A percentile compares a stretch with the other conserved stretches of the same genome.
phyloP scores from a whole-genome alignment of 768 basidiomycete genomes.

The Hortiboletus flavorubellus region DNA sequence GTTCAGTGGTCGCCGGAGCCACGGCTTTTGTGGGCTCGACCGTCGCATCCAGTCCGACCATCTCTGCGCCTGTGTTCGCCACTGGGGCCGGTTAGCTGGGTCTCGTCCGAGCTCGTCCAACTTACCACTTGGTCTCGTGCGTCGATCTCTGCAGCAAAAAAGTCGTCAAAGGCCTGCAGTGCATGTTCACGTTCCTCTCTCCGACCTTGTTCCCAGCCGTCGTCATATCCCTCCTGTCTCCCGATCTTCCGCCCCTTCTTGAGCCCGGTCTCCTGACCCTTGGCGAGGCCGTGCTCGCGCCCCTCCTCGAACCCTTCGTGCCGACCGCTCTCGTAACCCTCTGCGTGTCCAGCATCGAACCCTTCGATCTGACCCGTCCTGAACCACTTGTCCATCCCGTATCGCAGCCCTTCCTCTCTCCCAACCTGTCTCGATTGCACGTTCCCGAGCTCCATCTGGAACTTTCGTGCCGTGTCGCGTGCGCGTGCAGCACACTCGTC shows the following conservation, averaged over 20 bases:
- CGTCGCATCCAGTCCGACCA: constrained; percentile 31
- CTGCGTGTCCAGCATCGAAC: constrained; percentile 42
- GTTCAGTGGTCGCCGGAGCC: constrained; percentile 23
- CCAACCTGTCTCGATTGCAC: constrained; percentile 43
- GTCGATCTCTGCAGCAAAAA: constrained; percentile 45
- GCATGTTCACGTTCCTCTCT: constrained; percentile 53
- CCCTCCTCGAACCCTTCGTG: constrained; percentile 43
- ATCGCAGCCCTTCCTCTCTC: constrained; percentile 39
- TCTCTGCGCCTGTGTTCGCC: constrained; percentile 19
- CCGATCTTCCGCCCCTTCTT: constrained; percentile 32
- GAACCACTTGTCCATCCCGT: constrained; percentile 43
- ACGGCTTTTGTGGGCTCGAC: constrained; percentile 7
- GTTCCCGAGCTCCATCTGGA: constrained; percentile 42
- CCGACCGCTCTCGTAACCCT: constrained; percentile 45
- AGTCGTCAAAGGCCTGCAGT: constrained; percentile 55
- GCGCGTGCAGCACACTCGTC: constrained; percentile 43
- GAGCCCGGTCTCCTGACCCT: constrained; percentile 36
- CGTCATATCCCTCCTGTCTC: constrained; percentile 31
- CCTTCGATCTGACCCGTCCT: constrained; percentile 44
- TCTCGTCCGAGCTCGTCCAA: background rate
- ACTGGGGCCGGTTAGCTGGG: constrained; percentile 20
- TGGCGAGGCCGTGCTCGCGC: constrained; percentile 35
- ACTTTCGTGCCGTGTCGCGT: constrained; percentile 42
- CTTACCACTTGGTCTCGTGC: constrained; percentile 24
- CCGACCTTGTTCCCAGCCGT: constrained; percentile 38